Conservation (phyloP, 257 asterid species). For the Leptodermis oblonga region DNA sequence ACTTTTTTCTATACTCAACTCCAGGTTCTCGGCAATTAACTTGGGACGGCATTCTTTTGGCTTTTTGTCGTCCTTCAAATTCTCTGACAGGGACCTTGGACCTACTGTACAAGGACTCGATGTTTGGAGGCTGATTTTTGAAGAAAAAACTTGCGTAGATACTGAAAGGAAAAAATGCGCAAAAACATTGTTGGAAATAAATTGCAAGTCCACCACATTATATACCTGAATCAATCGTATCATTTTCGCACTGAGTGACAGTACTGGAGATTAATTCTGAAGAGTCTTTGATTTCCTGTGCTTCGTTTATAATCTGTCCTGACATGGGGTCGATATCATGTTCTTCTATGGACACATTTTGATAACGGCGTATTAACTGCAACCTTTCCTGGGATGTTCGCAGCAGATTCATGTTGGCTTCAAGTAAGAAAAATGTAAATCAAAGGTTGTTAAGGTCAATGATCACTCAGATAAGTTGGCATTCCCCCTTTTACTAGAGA, state of each 20-base stretch:
- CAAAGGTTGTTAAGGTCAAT: constrained; percentile 5
- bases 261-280: background rate
- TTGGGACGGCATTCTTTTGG: background rate
- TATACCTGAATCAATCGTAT: background rate
- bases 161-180: background rate
- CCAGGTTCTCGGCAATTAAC: background rate
- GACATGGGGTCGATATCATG: background rate
- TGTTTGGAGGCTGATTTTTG: background rate
- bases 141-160: background rate
- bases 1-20: background rate
- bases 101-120: background rate
- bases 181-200: background rate
- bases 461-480: no score
- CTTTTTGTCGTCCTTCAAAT: background rate
- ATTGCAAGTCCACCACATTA: background rate
- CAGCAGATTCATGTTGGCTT: background rate
- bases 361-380: background rate
- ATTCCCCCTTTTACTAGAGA: background rate
- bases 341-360: background rate
- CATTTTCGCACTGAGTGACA: background rate
- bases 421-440: background rate
- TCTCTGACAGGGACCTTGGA: background rate
- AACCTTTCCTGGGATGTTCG: background rate
- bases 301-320: background rate
- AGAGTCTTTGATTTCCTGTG: background rate